A percentile compares a stretch with the other conserved stretches of the same genome.
Conservation (phyloP, 768 basidiomycete genomes). For the Termitomyces sp. region DNA sequence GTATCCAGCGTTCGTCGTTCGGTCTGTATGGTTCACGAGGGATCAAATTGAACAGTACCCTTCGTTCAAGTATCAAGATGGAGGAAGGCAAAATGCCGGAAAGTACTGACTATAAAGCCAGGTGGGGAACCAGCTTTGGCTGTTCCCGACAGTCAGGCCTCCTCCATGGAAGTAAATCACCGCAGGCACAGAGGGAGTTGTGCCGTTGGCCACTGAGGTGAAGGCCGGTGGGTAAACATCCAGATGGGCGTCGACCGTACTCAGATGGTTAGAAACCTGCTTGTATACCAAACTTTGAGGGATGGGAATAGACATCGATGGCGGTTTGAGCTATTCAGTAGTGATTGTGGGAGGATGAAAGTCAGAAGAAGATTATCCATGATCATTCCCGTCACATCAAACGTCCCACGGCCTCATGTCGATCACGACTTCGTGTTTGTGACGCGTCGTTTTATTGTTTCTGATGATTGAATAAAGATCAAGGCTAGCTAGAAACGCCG, state of each 20-base stretch:
- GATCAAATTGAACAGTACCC: not conserved
- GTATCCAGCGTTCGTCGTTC: constrained; percentile 42
- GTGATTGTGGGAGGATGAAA: not conserved
- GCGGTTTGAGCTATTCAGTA: not conserved
- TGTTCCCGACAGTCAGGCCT: constrained; percentile 57
- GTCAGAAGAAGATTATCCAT: too few relatives aligned
- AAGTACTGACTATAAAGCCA: constrained; percentile 53
- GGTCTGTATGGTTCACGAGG: constrained; percentile 31
- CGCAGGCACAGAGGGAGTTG: constrained; percentile 21
- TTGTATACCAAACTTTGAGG: constrained; percentile 19
- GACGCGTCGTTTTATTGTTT: too few relatives aligned
- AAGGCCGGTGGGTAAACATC: constrained; percentile 21
- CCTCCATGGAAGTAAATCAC: constrained; percentile 51
- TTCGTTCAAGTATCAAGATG: constrained; percentile 14
- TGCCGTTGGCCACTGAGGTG: not conserved
- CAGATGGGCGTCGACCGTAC: constrained; percentile 9
- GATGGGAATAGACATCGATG: not conserved
- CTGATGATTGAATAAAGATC: too few relatives aligned
- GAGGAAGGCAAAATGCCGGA: not conserved
- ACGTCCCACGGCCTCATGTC: too few relatives aligned
- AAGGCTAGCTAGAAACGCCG: too few relatives aligned
- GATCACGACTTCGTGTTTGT: too few relatives aligned
- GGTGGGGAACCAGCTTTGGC: constrained; percentile 58
- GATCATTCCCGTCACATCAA: too few relatives aligned
- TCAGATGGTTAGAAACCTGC: not conserved